A percentile compares a stretch with the other conserved stretches of the same genome.
These are phyloP conservation scores for Orbilia ellipsospora DNA, from an alignment of 2,329 filamentous ascomycete genomes.

Conservation along the genomic window DNA sequence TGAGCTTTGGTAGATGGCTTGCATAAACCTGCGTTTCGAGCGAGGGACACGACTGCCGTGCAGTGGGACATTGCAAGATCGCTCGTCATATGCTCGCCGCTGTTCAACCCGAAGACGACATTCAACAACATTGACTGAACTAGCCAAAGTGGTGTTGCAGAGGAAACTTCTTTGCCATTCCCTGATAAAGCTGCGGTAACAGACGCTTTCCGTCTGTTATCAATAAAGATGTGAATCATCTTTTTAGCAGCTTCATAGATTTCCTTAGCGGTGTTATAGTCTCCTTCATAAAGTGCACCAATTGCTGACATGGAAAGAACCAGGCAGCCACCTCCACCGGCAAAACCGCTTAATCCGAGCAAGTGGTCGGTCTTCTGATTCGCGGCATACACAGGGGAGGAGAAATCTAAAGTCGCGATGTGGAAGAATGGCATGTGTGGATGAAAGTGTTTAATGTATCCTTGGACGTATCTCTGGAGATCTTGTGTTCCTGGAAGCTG, in stretches of 20 bases:
- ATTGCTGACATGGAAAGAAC: constrained; percentile 89
- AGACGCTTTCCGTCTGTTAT: constrained; percentile 87
- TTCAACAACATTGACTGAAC: constrained; percentile 97
- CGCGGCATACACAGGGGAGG: constrained; percentile 75
- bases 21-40: constrained; percentile 84
- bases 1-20: constrained; percentile 63
- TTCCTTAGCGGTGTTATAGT: constrained; percentile 80
- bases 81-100: constrained; percentile 87
- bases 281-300: constrained; percentile 86
- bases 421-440: constrained; percentile 96
- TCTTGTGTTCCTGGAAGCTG: constrained; percentile 81
- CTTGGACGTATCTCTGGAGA: constrained; percentile 87
- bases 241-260: constrained; percentile 94
- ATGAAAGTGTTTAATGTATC: constrained; percentile 92
- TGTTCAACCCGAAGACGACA: constrained; percentile 94
- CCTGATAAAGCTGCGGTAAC: constrained; percentile 72
- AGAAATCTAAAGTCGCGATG: constrained; percentile 89
- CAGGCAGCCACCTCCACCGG: constrained; percentile 85
- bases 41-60: constrained; percentile 87
- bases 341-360: constrained; percentile 68
- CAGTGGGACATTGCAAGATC: constrained; percentile 94
- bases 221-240: constrained; percentile 92
- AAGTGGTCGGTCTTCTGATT: constrained; percentile 71
- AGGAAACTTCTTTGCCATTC: constrained; percentile 67
- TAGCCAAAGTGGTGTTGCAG: constrained; percentile 85